phyloP scores from a whole-genome alignment of 2,329 filamentous ascomycete species.

The Colletotrichum filicis region DNA sequence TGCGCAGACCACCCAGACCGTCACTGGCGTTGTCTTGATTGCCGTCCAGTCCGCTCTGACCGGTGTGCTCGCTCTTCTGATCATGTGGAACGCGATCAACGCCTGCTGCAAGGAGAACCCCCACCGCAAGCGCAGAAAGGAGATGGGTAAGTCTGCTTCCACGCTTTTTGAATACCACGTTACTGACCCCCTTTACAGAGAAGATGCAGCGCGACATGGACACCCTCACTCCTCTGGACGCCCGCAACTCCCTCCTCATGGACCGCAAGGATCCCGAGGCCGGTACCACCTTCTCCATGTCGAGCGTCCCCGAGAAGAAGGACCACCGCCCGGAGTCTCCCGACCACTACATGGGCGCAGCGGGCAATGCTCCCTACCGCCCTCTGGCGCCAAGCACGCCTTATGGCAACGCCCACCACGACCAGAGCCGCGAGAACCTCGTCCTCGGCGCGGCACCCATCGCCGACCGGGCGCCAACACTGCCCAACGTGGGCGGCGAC shows the following conservation, averaged over 20 bases:
- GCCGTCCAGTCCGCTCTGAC: conserved; percentile 90
- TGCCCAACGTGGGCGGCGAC: conserved; percentile 40
- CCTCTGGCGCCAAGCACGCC: conserved; percentile 50
- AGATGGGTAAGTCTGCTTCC: conserved; percentile 76
- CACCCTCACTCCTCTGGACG: conserved; percentile 86
- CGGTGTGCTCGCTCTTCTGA: conserved; percentile 84
- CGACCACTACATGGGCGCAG: conserved; percentile 44
- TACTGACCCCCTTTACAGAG: conserved; percentile 61
- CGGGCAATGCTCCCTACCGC: conserved; percentile 42
- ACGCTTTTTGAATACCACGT: conserved; percentile 4
- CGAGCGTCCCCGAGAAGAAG: conserved; percentile 45
- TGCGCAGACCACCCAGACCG: conserved; percentile 90
- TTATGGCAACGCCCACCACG: conserved; percentile 32
- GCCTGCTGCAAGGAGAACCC: conserved; percentile 88
- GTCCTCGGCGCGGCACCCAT: conserved; percentile 53
- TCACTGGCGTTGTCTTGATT: conserved; percentile 92
- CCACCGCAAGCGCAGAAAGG: conserved; percentile 88
- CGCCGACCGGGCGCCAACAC: conserved; percentile 46
- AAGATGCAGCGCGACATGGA: conserved; percentile 82
- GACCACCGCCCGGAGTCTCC: conserved; percentile 43
- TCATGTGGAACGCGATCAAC: conserved; percentile 88
- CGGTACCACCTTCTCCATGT: conserved; percentile 55
- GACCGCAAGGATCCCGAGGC: conserved; percentile 55
- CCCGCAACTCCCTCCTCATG: conserved; percentile 86
- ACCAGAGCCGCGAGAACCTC: conserved; percentile 51